Evolutionary conservation across 495 filamentous ascomycete species (phyloP), one percentile per base, ranked within the genome.

Genomic region (Xylaria castorea): DNA sequence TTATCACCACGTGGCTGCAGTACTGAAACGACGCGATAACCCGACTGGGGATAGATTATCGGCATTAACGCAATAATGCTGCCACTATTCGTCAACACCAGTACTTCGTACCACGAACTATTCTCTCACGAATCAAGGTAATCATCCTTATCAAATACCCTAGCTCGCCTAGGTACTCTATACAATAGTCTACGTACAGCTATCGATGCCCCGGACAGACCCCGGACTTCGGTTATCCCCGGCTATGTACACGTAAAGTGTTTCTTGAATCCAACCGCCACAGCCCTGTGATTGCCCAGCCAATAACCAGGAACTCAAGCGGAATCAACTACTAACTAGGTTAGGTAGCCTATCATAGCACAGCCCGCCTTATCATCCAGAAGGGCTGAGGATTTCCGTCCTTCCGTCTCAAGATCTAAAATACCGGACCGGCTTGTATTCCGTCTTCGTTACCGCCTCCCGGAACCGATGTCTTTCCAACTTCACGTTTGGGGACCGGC

Each of bases 401-500:
- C 25, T 53, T 51, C 46, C 61, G 36, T 64, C 22, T n/a, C n/a
- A 6, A 30, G 9, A 30, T 32, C 66, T 16, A 55, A 25, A 22
- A 25, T 7, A 14, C 27, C 55, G 38, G 50, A 27, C 55, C 9
- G 55, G 30, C 44, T 70, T 50, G 36, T n/a, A 61, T 12, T 46
- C 38, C 53, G 46, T 44, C 40, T 25, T 80, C 32, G 7, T 27
- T 20, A 64, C 44, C 20, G 44, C 46, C 53, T 2, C 32, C 55
- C 46, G 40, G 25, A 22, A 34, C 34, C 61, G 46, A 91, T 90
- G 88, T 82, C 90, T 72, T 84, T 97, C 18, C 90, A 95, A 86
- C 89, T 98, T 50, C 92, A 97, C 80, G 88, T 97, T 73, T 97
- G 93, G 93, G 95, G 96, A 51, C 93, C 94, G 42, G 94, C 92